A percentile compares a stretch with the other conserved stretches of the same genome.
These are phyloP conservation scores for Diaporthe humulicola DNA, from an alignment of 2,329 filamentous ascomycete genomes.

Conservation along the genomic window DNA sequence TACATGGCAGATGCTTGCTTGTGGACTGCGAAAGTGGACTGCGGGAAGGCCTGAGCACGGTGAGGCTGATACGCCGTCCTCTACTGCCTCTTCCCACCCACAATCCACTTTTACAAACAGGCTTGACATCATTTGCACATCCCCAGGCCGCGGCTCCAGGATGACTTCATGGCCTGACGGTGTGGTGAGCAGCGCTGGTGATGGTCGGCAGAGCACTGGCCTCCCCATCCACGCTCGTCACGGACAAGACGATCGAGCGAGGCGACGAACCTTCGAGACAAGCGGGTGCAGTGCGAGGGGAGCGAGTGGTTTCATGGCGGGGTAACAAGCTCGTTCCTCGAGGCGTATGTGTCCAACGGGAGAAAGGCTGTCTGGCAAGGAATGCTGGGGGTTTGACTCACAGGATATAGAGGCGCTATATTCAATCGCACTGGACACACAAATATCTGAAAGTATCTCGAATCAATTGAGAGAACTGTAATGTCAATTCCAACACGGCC, in stretches of 20 bases:
- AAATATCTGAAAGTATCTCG: background rate
- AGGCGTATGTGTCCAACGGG: background rate
- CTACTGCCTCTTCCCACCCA: slow-evolving; percentile 7
- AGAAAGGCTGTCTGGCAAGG: background rate
- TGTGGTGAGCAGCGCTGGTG: background rate
- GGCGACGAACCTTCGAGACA: background rate
- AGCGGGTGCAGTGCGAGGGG: background rate
- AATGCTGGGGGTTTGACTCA: background rate
- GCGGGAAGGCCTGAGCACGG: background rate
- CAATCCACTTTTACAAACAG: slow-evolving; percentile 36
- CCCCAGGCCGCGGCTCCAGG: slow-evolving; percentile 9
- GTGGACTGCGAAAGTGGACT: slow-evolving; percentile 17
- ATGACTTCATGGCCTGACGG: slow-evolving; percentile 30
- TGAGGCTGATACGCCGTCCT: slow-evolving; percentile 15
- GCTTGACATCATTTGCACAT: slow-evolving; percentile 33
- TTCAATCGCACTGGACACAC: background rate
- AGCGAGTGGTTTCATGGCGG: slow-evolving; percentile 24
- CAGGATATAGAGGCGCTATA: background rate
- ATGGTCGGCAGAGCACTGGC: slow-evolving; percentile 12
- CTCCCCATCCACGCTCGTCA: background rate
- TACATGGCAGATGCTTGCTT: slow-evolving; percentile 18
- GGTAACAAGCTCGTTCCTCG: slow-evolving; percentile 3
- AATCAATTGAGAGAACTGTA: background rate
- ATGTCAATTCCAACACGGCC: too few species aligned
- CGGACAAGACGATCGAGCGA: slow-evolving; percentile 11